Percentiles rank a stretch among this genome's conserved stretches.
These are phyloP conservation scores for Paramecium primaurelia DNA, from an alignment of 73 alveolate genomes.

Conservation along the genomic window DNA sequence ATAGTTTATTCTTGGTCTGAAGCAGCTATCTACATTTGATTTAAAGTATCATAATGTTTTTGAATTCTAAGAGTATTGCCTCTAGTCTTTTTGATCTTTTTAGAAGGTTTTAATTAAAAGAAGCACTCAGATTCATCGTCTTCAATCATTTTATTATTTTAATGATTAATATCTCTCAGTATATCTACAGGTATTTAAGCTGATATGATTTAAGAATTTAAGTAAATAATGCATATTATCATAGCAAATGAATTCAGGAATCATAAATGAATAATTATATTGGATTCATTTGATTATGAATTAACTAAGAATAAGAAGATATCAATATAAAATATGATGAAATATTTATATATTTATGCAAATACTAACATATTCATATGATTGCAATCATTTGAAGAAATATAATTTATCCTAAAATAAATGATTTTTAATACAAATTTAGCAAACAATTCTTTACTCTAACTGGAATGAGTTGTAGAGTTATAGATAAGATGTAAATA, in stretches of 20 bases:
- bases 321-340: neutral
- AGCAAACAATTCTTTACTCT: conserved; percentile 2
- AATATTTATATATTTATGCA: neutral
- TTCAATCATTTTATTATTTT: conserved; percentile 6
- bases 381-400: conserved; percentile 28
- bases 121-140: conserved; percentile 18
- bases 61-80: neutral
- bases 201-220: neutral
- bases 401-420: conserved; percentile 36
- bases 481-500: conserved; percentile 25
- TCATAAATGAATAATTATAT: neutral
- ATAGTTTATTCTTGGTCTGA: neutral
- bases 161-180: neutral
- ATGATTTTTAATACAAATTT: conserved; percentile 16
- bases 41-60: neutral
- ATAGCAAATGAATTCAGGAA: neutral
- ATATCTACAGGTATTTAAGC: neutral
- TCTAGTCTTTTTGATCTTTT: conserved; percentile 5
- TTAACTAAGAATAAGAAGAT: neutral
- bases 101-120: neutral
- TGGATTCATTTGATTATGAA: neutral
- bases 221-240: neutral
- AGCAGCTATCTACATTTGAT: neutral
- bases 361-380: neutral
- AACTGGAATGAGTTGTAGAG: neutral